phyloP scores from a whole-genome alignment of 1,284 basidiomycete genomes.

The Ganoderma sinense region DNA sequence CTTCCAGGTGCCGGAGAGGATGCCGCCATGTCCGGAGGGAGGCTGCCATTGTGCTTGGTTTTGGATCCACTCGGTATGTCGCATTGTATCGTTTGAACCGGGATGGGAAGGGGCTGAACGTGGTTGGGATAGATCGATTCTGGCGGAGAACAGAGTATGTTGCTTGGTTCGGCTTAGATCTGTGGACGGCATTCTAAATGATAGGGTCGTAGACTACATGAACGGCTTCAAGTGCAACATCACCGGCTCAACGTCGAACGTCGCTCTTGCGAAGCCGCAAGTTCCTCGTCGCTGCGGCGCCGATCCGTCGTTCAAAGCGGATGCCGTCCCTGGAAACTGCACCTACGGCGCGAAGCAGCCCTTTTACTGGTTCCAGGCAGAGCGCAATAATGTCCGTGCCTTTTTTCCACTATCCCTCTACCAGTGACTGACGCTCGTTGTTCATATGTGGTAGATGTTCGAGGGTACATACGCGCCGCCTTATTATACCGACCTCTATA shows the following conservation, averaged over 20 bases:
- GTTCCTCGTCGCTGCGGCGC: slow-evolving; percentile 63
- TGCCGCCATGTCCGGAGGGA: slow-evolving; percentile 74
- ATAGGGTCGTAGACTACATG: slow-evolving; percentile 64
- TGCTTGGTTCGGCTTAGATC: neutral
- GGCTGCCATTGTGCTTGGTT: slow-evolving; percentile 77
- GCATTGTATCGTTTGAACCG: neutral
- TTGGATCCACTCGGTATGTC: slow-evolving; percentile 69
- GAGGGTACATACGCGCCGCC: slow-evolving; percentile 62
- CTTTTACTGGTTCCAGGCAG: slow-evolving; percentile 70
- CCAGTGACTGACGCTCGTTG: neutral
- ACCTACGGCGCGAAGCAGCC: slow-evolving; percentile 73
- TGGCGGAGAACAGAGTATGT: slow-evolving; percentile 55
- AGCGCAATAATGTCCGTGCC: slow-evolving; percentile 58
- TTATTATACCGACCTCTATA: slow-evolving; percentile 63
- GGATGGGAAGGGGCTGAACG: neutral
- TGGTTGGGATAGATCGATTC: slow-evolving; percentile 42
- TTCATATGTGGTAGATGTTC: slow-evolving; percentile 49
- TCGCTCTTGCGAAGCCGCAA: slow-evolving; percentile 58
- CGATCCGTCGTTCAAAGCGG: slow-evolving; percentile 48
- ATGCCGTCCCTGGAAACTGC: slow-evolving; percentile 63
- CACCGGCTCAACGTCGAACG: slow-evolving; percentile 58
- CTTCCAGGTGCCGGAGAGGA: slow-evolving; percentile 66
- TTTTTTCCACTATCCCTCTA: neutral
- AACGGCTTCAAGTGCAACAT: slow-evolving; percentile 78
- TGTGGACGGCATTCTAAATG: neutral